Conservation (phyloP, 2,329 filamentous ascomycete genomes). For the Alternaria ethzedia region DNA sequence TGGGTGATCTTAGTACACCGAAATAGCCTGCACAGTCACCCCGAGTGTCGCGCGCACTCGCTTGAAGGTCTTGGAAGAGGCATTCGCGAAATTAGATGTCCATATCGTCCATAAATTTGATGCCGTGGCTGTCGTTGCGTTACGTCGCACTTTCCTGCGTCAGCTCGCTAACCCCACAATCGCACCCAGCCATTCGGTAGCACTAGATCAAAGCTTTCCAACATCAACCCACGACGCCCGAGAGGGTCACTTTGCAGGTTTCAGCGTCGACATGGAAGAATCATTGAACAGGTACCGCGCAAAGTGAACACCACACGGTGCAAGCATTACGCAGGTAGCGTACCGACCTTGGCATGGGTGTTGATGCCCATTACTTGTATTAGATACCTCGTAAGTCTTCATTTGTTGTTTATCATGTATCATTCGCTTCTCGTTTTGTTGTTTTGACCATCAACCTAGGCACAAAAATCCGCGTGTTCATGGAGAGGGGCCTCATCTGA, state of each 20-base stretch:
- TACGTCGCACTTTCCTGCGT: not conserved
- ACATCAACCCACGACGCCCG: not conserved
- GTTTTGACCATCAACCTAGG: not conserved
- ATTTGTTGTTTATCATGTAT: not conserved
- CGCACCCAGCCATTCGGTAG: not conserved
- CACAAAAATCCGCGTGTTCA: not conserved
- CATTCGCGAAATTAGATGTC: not conserved
- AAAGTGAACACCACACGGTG: not conserved
- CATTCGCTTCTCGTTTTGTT: not conserved
- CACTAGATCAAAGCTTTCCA: not conserved
- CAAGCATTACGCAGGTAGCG: not conserved
- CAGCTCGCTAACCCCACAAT: constrained; percentile 1
- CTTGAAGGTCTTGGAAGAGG: not conserved
- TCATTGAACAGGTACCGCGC: not conserved
- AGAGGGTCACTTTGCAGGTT: not conserved
- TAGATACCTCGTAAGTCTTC: too few species aligned
- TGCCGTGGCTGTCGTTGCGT: not conserved
- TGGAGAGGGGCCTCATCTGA: not conserved
- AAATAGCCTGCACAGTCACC: not conserved
- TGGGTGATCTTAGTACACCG: not conserved
- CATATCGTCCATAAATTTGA: not conserved
- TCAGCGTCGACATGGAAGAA: not conserved
- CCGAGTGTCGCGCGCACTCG: not conserved
- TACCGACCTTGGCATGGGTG: not conserved
- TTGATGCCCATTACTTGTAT: too few species aligned